phyloP scores from a whole-genome alignment of 129 eudicot genomes.

The Deinandra increscens region DNA sequence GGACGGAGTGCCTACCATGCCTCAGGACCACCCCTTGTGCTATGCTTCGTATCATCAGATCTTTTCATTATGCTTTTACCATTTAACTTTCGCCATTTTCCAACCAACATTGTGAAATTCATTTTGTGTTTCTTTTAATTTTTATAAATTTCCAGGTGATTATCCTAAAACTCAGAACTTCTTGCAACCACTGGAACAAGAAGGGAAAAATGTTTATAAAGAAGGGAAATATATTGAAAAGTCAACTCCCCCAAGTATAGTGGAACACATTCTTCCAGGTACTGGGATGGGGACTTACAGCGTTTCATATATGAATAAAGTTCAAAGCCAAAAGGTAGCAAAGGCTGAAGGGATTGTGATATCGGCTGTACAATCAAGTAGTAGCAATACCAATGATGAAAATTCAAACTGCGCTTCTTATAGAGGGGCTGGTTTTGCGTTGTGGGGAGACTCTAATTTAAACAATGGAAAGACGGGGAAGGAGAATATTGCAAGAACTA shows the following conservation, averaged over 20 bases:
- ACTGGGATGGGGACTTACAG: slow-evolving; percentile 82
- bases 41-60: neutral
- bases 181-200: slow-evolving; percentile 80
- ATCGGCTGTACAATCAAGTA: slow-evolving; percentile 49
- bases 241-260: slow-evolving; percentile 44
- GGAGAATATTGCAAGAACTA: slow-evolving; percentile 66
- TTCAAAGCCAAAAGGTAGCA: slow-evolving; percentile 38
- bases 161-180: slow-evolving; percentile 79
- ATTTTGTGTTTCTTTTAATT: neutral
- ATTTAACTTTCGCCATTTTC: neutral
- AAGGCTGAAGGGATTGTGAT: slow-evolving; percentile 50
- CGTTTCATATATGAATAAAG: slow-evolving; percentile 52
- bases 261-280: slow-evolving; percentile 73
- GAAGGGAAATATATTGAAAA: slow-evolving; percentile 48
- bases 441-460: slow-evolving; percentile 73
- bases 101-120: neutral
- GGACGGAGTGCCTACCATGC: too few species aligned
- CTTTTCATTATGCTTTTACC: neutral
- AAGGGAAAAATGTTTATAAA: slow-evolving; percentile 39
- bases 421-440: slow-evolving; percentile 73
- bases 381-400: slow-evolving; percentile 66
- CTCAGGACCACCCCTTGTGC: neutral
- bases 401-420: slow-evolving; percentile 79
- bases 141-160: slow-evolving; percentile 44
- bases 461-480: slow-evolving; percentile 92